phyloP scores from a whole-genome alignment of 208 protist species.

The Phytomonas francai region DNA sequence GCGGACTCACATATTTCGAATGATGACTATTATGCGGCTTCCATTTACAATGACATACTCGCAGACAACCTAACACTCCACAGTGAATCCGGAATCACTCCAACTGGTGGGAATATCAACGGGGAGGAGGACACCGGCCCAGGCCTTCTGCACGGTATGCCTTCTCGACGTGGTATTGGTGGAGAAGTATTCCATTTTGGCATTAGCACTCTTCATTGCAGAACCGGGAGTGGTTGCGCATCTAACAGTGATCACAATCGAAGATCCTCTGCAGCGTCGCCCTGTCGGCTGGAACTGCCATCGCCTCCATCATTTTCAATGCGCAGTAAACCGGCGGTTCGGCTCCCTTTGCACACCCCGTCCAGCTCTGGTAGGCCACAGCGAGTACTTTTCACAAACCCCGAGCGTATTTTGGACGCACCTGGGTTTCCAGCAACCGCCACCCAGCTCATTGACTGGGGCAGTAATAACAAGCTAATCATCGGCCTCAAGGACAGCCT shows the following conservation, averaged over 20 bases:
- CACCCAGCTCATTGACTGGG: slow-evolving; percentile 76
- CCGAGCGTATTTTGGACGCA: slow-evolving; percentile 70
- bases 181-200: slow-evolving; percentile 34
- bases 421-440: slow-evolving; percentile 53
- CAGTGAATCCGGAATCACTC: not conserved
- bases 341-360: slow-evolving; percentile 11
- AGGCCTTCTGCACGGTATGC: not conserved
- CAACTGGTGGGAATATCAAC: slow-evolving; percentile 1
- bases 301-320: slow-evolving; percentile 9
- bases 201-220: slow-evolving; percentile 2
- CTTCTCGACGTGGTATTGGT: slow-evolving; percentile 17
- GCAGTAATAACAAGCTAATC: slow-evolving; percentile 70
- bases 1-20: slow-evolving; percentile 72
- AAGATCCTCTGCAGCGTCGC: slow-evolving; percentile 4
- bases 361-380: slow-evolving; percentile 15
- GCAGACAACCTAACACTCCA: slow-evolving; percentile 54
- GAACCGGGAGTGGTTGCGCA: not conserved
- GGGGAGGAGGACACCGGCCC: slow-evolving; percentile 1
- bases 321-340: slow-evolving; percentile 1
- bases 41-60: slow-evolving; percentile 82
- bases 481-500: slow-evolving; percentile 71
- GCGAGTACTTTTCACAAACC: slow-evolving; percentile 61
- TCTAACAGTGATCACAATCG: slow-evolving; percentile 12
- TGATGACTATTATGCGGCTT: slow-evolving; percentile 73
- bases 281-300: slow-evolving; percentile 4